Evolutionary conservation across 495 filamentous ascomycete genomes (phyloP).

Genomic region (Talaromyces thailandensis): DNA sequence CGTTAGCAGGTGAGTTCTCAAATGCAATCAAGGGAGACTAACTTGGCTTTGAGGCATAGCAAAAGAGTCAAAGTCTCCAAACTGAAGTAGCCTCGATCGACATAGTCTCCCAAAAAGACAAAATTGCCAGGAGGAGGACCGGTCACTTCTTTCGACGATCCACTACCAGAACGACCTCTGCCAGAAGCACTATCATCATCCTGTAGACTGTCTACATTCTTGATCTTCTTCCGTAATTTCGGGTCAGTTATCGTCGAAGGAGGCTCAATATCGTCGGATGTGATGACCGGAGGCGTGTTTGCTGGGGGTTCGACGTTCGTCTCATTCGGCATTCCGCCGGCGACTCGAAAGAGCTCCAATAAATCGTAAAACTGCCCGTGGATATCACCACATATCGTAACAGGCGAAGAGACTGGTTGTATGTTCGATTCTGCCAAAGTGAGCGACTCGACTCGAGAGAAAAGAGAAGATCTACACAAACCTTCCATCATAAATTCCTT

Average conservation of each 20-base stretch:
- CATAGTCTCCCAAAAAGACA: constrained; percentile 94
- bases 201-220: constrained; percentile 36
- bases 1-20: neutral
- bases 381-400: constrained; percentile 96
- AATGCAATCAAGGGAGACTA: constrained; percentile 21
- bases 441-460: neutral
- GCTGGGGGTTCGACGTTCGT: constrained; percentile 54
- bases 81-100: constrained; percentile 96
- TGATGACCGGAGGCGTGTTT: constrained; percentile 59
- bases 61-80: constrained; percentile 92
- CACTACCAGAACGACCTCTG: constrained; percentile 29
- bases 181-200: constrained; percentile 24
- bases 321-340: constrained; percentile 88
- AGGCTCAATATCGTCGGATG: constrained; percentile 78
- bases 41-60: constrained; percentile 97
- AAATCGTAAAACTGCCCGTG: constrained; percentile 99
- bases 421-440: constrained; percentile 81
- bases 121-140: constrained; percentile 66
- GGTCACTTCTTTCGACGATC: constrained; percentile 29
- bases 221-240: constrained; percentile 72
- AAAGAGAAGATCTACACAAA: constrained; percentile 19
- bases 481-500: constrained; percentile 98
- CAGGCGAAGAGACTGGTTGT: constrained; percentile 90
- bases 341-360: constrained; percentile 91
- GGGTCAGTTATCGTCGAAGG: constrained; percentile 79